These are phyloP conservation scores for Trapa incisa DNA, from an alignment of 345 rosid species.

Conservation along the genomic window DNA sequence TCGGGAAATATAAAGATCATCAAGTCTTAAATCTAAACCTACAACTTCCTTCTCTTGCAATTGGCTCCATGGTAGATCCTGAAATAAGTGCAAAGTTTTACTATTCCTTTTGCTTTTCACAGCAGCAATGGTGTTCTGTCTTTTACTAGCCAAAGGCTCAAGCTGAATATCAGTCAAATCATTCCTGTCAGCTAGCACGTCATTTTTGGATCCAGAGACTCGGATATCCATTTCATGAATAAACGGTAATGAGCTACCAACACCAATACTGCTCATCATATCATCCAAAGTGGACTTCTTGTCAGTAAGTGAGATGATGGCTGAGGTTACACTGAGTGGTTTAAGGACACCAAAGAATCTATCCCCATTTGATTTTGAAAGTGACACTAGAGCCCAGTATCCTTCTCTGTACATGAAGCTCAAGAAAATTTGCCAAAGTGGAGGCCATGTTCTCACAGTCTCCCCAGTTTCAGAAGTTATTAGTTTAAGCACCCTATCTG, in stretches of 20 bases:
- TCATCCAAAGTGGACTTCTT: conserved; percentile 16
- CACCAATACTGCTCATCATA: conserved; percentile 3
- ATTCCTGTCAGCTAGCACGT: conserved; percentile 5
- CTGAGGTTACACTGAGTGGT: conserved; percentile 64
- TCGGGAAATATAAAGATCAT: conserved; percentile 43
- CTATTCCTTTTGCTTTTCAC: conserved; percentile 31
- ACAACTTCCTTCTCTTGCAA: conserved; percentile 45
- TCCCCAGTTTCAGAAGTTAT: conserved; percentile 42
- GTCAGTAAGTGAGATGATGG: conserved; percentile 25
- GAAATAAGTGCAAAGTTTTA: conserved; percentile 21
- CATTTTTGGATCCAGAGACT: conserved; percentile 5
- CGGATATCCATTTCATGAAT: conserved; percentile 4
- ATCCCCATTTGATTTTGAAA: conserved; percentile 33
- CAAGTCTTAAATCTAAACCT: conserved; percentile 38
- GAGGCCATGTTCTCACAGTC: conserved; percentile 29
- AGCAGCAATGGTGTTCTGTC: conserved; percentile 8
- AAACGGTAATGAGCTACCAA: no score
- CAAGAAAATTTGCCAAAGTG: conserved; percentile 62
- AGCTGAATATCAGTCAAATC: conserved; percentile 14
- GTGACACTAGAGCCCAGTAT: conserved; percentile 50
- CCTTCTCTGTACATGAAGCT: conserved; percentile 63
- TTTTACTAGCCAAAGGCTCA: conserved; percentile 10
- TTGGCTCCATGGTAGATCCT: conserved; percentile 41
- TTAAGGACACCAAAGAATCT: conserved; percentile 47
- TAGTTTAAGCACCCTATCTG: conserved; percentile 43